These are phyloP conservation scores for Cordyceps cicadae DNA, from an alignment of 2,329 filamentous ascomycete species.

Conservation along the genomic window DNA sequence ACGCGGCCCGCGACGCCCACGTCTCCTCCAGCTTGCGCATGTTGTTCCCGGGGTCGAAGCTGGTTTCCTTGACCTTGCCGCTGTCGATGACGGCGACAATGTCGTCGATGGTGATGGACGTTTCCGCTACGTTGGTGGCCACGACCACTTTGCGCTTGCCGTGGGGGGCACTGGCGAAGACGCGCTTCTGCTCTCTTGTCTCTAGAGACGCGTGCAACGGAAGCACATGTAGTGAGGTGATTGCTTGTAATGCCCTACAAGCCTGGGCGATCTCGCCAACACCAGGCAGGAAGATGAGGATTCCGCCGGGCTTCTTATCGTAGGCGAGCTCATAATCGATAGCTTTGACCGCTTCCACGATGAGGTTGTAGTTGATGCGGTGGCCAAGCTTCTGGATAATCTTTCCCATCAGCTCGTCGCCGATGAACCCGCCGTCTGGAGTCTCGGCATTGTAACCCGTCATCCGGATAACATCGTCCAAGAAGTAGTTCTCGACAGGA, in stretches of 20 bases:
- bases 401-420: constrained; percentile 55
- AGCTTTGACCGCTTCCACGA: constrained; percentile 67
- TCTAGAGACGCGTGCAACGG: constrained; percentile 89
- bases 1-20: constrained; percentile 89
- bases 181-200: constrained; percentile 76
- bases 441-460: constrained; percentile 60
- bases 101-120: constrained; percentile 96
- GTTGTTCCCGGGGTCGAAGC: constrained; percentile 83
- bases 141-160: constrained; percentile 89
- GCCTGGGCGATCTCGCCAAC: constrained; percentile 84
- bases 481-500: constrained; percentile 80
- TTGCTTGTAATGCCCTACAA: constrained; percentile 56
- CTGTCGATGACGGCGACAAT: constrained; percentile 94
- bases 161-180: constrained; percentile 67
- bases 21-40: constrained; percentile 92
- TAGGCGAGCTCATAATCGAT: constrained; percentile 69
- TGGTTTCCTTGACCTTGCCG: constrained; percentile 92
- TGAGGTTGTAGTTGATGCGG: constrained; percentile 85
- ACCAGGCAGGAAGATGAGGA: constrained; percentile 92
- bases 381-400: constrained; percentile 66
- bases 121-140: constrained; percentile 95
- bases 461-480: constrained; percentile 77
- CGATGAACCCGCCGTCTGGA: constrained; percentile 35
- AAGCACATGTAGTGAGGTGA: constrained; percentile 62
- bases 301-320: constrained; percentile 63